phyloP scores from a whole-genome alignment of 208 protist species.

The Borovskyia barvae region DNA sequence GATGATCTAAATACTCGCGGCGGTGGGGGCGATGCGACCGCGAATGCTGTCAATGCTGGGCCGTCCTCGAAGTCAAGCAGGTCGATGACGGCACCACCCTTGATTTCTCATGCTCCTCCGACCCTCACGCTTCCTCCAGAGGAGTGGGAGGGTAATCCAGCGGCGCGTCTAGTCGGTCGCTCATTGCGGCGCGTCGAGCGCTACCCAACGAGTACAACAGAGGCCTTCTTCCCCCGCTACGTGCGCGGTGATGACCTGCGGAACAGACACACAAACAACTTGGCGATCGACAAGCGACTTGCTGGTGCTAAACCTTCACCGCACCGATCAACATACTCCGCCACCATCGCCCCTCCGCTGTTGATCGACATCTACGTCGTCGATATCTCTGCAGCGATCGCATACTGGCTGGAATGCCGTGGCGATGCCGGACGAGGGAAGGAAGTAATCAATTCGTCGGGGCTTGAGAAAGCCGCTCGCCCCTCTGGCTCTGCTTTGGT shows the following conservation, averaged over 20 bases:
- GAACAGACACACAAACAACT: not conserved
- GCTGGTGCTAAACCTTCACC: not conserved
- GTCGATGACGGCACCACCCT: no score
- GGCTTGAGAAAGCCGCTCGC: no score
- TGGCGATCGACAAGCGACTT: not conserved
- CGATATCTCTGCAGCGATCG: slow-evolving; percentile 24
- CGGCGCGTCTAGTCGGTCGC: slow-evolving; percentile 55
- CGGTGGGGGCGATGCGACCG: no score
- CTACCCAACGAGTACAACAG: slow-evolving; percentile 55
- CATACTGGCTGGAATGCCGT: slow-evolving; percentile 5
- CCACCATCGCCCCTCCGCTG: slow-evolving; percentile 30
- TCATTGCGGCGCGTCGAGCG: slow-evolving; percentile 48
- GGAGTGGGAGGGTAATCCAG: slow-evolving; percentile 5
- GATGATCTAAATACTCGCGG: not conserved
- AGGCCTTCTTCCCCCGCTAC: slow-evolving; percentile 48
- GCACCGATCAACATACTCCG: no score
- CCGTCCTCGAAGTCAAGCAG: no score
- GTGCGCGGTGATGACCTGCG: slow-evolving; percentile 5
- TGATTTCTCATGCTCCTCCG: no score
- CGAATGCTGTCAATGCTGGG: no score
- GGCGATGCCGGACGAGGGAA: not conserved
- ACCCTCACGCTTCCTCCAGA: not conserved
- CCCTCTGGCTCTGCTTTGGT: no score
- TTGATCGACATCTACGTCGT: slow-evolving; percentile 30
- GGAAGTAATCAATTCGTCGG: no score